Base-by-base conservation (phyloP, 1,139 yeast species). In the Magnusiomyces suaveolens region DNA sequence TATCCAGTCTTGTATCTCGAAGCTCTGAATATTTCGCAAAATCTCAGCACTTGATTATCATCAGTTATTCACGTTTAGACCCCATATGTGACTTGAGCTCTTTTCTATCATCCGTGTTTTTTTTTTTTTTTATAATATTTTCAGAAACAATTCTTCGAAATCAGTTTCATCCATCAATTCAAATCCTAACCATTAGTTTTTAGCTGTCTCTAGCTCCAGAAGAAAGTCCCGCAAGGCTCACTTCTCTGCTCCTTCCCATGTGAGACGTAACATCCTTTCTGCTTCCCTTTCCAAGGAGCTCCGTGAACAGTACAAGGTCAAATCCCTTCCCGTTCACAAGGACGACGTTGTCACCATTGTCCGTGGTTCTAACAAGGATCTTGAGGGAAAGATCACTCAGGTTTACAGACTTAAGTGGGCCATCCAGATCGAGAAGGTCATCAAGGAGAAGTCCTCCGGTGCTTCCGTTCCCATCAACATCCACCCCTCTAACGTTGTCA, bases 201-300 rank as follows among this genome's bases (percentile, higher is more conserved):
- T 47, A 58, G 67, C 92, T 96, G 97, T 92, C 79, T 89, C 98
- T 73, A 85, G 96, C 77, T 92, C 97, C 75, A 95, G 98, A 83
- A 86, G 96, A 78, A 92, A 92, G 87, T 82, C 97, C 78, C 90
- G 99, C 87, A 92, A 92, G 90, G 98, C 98, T 77, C 86, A 94
- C 87, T 94, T 94, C 90, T 80, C 81, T 71, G 95, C 99, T 68
- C 95, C 98, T 72, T 92, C 98, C 67, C 86, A 92, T 67, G 89
- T 80, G 74, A 89, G 97, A 82, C 89, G 98, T 81, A 80, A 78
- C 69, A 80, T 94, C 77, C 81, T 94, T 84, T 86, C 97, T 72
- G 98, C 98, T 76, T 97, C 98, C 72, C 85, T 94, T 73, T 92
- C 98, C 71, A 92, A 94, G 84, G 98, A 94, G 81, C 87, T 94